A percentile compares a stretch with the other conserved stretches of the same genome.
Conservation (phyloP, 306 rosid genomes). For the Pterocarpus macrocarpus region DNA sequence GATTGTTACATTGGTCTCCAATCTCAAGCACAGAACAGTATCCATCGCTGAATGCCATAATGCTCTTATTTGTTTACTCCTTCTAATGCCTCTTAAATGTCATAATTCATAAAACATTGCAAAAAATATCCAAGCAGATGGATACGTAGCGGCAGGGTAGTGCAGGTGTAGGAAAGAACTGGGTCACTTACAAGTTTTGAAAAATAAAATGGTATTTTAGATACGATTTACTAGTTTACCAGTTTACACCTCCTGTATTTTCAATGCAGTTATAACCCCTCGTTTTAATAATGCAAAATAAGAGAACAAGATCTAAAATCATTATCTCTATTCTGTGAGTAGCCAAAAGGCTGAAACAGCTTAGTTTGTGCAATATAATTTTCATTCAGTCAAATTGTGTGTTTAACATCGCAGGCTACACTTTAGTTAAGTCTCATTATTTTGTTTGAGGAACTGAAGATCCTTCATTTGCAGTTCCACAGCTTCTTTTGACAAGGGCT, state of each 20-base stretch:
- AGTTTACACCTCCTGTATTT: not conserved
- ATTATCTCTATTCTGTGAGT: constrained; percentile 14
- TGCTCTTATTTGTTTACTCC: too few species aligned
- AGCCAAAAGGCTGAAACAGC: constrained; percentile 39
- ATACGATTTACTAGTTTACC: not conserved
- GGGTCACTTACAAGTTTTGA: not conserved
- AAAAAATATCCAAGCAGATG: too few species aligned
- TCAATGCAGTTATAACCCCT: not conserved
- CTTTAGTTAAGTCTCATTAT: constrained; percentile 54
- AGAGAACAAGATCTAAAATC: constrained; percentile 15
- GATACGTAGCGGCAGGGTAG: not conserved
- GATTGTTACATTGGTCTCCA: too few species aligned
- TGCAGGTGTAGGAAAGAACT: not conserved
- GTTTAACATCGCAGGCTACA: constrained; percentile 9
- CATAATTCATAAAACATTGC: too few species aligned
- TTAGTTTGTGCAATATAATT: not conserved
- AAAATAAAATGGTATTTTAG: constrained; percentile 14
- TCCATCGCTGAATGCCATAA: too few species aligned
- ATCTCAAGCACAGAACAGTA: too few species aligned
- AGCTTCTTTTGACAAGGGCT: constrained; percentile 79
- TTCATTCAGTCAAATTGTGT: constrained; percentile 31
- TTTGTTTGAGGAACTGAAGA: constrained; percentile 87
- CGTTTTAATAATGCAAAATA: constrained; percentile 28
- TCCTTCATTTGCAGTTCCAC: constrained; percentile 90
- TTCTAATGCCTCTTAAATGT: not conserved